Base-by-base conservation (phyloP, 202 grass and related monocot species). In the Brachypodium distachyon region DNA sequence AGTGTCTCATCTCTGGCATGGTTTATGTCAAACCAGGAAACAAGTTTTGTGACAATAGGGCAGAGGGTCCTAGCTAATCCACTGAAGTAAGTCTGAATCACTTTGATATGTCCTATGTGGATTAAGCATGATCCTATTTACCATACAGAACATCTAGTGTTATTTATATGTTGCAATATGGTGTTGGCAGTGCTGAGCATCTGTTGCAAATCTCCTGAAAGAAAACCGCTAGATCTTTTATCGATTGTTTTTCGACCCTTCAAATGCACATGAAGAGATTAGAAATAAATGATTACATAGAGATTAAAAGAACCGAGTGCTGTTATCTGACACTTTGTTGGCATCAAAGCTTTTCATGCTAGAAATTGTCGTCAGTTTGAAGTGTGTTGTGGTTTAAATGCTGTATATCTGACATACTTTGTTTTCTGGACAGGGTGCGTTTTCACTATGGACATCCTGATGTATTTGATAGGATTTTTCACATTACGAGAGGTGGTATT, bases 391-490 rank as follows among this genome's bases (percentile, higher is more conserved):
- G 22, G 55, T 62, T 22, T 23, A 38, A 61, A 33, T 54, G 55
- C n/a, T 57, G 19, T 43, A 67, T 80, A 79, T 59, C 57, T 77
- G 82, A 72, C 53, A 29, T 67, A 59, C 37, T 58, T 16, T 67
- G 21, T 82, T 83, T 52, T 81, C 54, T 92, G 37, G 27, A 6
- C 83, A 97, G 94, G 73, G 91, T 97, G 65, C 89, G 94, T 50
- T 97, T 97, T 87, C 94, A 97, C 70, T 97, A 97, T 59, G 94
- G 91, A 75, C 94, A 97, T 76, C 94, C 94, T 73, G 94, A 97
- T 79, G 90, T 94, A 12, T 97, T 97, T 61, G 94, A 97, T 87
- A 97, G 94, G 81, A 89, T 97, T 66, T 97, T 97, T 81, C 94
- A 97, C 62, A 92, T 97, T 81, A 94, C 94, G 46, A 85, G 94